These are phyloP conservation scores for Xerocomellus amylosporus DNA, from an alignment of 768 basidiomycete genomes.

Conservation along the genomic window DNA sequence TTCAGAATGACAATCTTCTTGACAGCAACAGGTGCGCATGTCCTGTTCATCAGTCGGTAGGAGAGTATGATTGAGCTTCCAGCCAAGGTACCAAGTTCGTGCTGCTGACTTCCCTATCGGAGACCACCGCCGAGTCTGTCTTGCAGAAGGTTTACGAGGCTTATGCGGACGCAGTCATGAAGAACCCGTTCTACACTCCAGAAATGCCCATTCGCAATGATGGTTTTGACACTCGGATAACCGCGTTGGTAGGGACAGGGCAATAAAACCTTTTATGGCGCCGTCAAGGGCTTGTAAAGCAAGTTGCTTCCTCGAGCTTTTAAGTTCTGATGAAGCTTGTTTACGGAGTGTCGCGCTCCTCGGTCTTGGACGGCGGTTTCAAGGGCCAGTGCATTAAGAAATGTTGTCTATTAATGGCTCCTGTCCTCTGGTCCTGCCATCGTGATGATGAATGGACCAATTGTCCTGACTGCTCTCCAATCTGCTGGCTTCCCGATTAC, in stretches of 20 bases:
- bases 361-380: not conserved
- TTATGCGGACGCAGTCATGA: constrained; percentile 95
- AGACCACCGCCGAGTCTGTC: constrained; percentile 63
- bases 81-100: constrained; percentile 90
- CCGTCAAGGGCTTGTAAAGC: not conserved
- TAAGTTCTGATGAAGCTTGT: not conserved
- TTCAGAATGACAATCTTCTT: constrained; percentile 93
- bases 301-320: not conserved
- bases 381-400: not conserved
- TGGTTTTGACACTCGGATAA: constrained; percentile 75
- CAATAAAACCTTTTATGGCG: constrained; percentile 14
- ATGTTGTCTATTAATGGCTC: not conserved
- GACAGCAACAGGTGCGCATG: constrained; percentile 74
- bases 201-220: constrained; percentile 98
- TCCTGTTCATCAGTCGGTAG: not conserved
- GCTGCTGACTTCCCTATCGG: constrained; percentile 77
- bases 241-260: constrained; percentile 52
- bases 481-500: not conserved
- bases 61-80: not conserved
- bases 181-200: constrained; percentile 98
- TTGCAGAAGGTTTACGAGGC: constrained; percentile 88
- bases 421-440: not conserved
- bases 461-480: not conserved
- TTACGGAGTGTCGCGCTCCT: not conserved
- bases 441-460: not conserved